These are phyloP conservation scores for Geranium brycei DNA, from an alignment of 345 rosid genomes.

Conservation along the genomic window DNA sequence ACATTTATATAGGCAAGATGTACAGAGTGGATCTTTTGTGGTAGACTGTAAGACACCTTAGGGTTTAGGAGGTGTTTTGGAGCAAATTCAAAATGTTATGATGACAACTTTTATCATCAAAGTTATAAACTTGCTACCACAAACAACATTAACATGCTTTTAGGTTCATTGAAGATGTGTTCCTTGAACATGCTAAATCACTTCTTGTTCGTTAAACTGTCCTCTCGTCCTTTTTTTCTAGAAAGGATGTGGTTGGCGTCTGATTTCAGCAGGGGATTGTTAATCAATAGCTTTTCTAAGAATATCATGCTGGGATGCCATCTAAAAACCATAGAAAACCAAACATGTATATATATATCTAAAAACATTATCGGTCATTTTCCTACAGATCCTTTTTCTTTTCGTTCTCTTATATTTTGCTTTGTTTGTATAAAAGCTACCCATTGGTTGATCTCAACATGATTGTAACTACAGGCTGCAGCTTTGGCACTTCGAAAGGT, in stretches of 20 bases:
- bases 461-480: conserved; percentile 54
- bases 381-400: neutral
- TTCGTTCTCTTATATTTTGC: neutral
- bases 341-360: no score
- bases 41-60: neutral
- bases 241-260: neutral
- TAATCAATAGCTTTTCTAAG: neutral
- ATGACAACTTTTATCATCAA: neutral
- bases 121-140: neutral
- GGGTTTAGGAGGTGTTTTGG: neutral
- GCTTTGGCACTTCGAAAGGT: conserved; percentile 87
- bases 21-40: neutral
- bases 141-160: no score
- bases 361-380: neutral
- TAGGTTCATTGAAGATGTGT: no score
- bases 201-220: neutral
- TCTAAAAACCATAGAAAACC: neutral
- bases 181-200: neutral
- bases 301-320: neutral
- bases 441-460: conserved; percentile 3
- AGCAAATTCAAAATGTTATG: neutral
- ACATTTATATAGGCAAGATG: neutral
- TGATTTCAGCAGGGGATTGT: neutral
- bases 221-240: neutral
- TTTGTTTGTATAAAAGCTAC: neutral